Evolutionary conservation across 208 protist species (phyloP).

Genomic region (Spironucleus salmonicida): DNA sequence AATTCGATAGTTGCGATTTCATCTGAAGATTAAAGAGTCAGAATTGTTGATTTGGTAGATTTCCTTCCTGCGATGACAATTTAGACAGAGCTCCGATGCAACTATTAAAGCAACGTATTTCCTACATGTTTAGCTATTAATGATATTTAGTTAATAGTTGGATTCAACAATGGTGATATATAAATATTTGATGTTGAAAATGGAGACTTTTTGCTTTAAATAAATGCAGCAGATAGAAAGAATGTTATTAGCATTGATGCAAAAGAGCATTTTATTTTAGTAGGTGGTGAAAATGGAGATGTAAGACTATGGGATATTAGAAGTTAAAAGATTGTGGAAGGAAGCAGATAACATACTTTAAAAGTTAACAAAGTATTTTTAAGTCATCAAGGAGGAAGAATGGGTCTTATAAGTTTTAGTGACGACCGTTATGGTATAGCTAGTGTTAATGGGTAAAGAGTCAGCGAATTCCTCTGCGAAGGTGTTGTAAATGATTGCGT

Average conservation of each 20-base stretch:
- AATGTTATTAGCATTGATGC: neutral
- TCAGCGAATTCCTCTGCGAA: no score
- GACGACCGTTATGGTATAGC: no score
- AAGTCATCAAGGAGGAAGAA: neutral
- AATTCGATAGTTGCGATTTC: neutral
- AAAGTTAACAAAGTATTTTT: neutral
- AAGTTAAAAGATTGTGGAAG: neutral
- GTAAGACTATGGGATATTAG: slow-evolving; percentile 8
- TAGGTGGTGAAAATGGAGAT: neutral
- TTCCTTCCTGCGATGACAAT: slow-evolving; percentile 4
- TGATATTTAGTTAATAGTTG: slow-evolving; percentile 4
- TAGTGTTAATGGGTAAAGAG: no score
- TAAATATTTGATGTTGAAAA: slow-evolving; percentile 23
- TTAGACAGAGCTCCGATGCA: neutral
- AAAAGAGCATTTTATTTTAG: neutral
- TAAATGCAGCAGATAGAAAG: neutral
- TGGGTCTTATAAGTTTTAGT: no score
- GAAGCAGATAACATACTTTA: neutral
- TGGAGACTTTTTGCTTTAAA: neutral
- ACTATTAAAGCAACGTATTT: neutral
- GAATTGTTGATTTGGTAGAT: slow-evolving; percentile 6
- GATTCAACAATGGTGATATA: slow-evolving; percentile 18
- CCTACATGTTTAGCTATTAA: neutral
- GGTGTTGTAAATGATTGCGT: no score
- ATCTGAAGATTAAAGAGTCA: neutral